Evolutionary conservation across 192 early-diverging fungal genomes (phyloP).

Genomic region (Backusella psychrophila): DNA sequence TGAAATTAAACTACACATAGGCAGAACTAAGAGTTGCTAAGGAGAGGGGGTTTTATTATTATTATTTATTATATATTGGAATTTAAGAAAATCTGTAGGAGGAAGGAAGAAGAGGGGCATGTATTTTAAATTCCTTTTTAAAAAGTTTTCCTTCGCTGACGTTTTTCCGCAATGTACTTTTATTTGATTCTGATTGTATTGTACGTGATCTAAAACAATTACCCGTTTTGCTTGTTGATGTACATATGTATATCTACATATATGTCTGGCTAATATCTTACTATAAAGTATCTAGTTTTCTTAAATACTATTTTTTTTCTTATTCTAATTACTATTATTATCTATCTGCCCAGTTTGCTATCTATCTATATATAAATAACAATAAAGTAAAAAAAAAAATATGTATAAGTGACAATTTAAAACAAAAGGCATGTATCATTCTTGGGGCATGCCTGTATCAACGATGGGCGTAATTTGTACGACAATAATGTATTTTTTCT

Average conservation of each 20-base stretch:
- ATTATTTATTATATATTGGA: not conserved
- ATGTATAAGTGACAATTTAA: not conserved
- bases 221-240: not conserved
- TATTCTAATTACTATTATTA: not conserved
- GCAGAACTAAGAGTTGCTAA: not conserved
- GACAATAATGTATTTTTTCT: not conserved
- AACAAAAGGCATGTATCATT: not conserved
- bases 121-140: conserved; percentile 2
- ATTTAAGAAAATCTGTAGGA: not conserved
- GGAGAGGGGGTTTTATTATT: not conserved
- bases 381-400: not conserved
- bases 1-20: conserved; percentile 4
- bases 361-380: not conserved
- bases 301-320: not conserved
- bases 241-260: not conserved
- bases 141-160: not conserved
- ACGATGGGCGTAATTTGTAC: not conserved
- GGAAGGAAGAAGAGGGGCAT: not conserved
- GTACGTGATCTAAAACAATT: not conserved
- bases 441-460: not conserved
- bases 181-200: not conserved
- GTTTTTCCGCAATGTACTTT: not conserved
- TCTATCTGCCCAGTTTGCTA: not conserved
- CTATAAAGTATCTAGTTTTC: not conserved
- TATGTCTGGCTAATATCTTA: not conserved